Evolutionary conservation across 768 basidiomycete species (phyloP).

Genomic region (Amanita rimosa): DNA sequence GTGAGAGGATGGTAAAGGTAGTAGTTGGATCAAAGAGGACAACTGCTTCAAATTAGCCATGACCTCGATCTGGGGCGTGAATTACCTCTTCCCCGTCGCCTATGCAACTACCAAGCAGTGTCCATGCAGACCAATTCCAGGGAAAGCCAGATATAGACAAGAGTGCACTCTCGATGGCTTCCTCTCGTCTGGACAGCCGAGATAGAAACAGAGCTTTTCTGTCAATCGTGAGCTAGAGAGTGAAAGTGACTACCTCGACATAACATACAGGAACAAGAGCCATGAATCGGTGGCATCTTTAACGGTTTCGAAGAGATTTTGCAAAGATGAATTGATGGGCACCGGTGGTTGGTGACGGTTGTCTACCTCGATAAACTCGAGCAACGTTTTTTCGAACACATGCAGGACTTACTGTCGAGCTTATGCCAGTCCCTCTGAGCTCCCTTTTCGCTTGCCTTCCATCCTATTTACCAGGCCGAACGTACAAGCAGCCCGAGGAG

Average conservation of each 20-base stretch:
- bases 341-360: conserved; percentile 58
- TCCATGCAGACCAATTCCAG: conserved; percentile 97
- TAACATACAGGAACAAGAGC: conserved; percentile 62
- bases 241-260: neutral
- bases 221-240: conserved; percentile 7
- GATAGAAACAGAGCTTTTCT: conserved; percentile 82
- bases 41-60: conserved; percentile 23
- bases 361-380: conserved; percentile 25
- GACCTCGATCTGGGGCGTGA: neutral
- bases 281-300: conserved; percentile 61
- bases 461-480: conserved; percentile 5
- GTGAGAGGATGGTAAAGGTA: conserved; percentile 35
- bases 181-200: conserved; percentile 67
- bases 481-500: conserved; percentile 1
- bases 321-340: conserved; percentile 50
- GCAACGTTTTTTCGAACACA: neutral
- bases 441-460: conserved; percentile 73
- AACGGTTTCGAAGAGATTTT: conserved; percentile 49
- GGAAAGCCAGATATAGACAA: conserved; percentile 68
- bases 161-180: conserved; percentile 75
- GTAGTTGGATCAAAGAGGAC: conserved; percentile 33
- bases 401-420: conserved; percentile 46
- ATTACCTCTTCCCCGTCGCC: conserved; percentile 79
- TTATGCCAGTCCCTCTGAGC: conserved; percentile 81
- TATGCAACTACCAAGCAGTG: conserved; percentile 66